phyloP scores from a whole-genome alignment of 345 rosid species.

The Gossypium mustelinum region DNA sequence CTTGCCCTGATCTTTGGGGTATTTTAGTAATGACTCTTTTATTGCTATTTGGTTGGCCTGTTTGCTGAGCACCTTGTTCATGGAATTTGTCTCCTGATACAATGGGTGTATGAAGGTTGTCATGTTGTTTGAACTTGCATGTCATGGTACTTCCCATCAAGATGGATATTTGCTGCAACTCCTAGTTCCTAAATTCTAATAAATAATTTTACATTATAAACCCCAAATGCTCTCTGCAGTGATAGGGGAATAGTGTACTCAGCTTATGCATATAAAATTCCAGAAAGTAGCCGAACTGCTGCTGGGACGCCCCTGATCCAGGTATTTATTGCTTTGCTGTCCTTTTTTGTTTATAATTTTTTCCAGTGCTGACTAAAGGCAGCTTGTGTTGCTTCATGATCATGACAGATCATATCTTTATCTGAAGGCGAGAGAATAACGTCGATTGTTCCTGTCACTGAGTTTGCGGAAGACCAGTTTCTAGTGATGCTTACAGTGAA shows the following conservation, averaged over 20 bases:
- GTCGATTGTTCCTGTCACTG: constrained; percentile 88
- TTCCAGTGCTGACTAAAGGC: constrained; percentile 16
- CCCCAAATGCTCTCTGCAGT: constrained; percentile 36
- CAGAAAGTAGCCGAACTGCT: constrained; percentile 83
- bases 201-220: neutral
- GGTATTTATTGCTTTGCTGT: constrained; percentile 38
- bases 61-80: neutral
- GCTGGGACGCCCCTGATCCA: constrained; percentile 93
- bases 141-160: neutral
- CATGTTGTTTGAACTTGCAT: neutral
- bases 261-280: constrained; percentile 88
- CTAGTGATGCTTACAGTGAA: constrained; percentile 88
- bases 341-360: neutral
- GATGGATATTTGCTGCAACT: neutral
- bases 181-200: constrained; percentile 1
- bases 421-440: constrained; percentile 94
- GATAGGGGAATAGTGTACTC: constrained; percentile 91
- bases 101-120: neutral
- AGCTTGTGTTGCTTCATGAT: constrained; percentile 16
- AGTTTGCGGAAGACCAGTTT: constrained; percentile 71
- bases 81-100: neutral
- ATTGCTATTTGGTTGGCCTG: neutral
- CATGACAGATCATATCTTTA: constrained; percentile 68
- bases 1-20: neutral
- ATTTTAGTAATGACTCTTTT: neutral